phyloP scores from a whole-genome alignment of 192 early-diverging fungal genomes.

The Geosiphon pyriformis region DNA sequence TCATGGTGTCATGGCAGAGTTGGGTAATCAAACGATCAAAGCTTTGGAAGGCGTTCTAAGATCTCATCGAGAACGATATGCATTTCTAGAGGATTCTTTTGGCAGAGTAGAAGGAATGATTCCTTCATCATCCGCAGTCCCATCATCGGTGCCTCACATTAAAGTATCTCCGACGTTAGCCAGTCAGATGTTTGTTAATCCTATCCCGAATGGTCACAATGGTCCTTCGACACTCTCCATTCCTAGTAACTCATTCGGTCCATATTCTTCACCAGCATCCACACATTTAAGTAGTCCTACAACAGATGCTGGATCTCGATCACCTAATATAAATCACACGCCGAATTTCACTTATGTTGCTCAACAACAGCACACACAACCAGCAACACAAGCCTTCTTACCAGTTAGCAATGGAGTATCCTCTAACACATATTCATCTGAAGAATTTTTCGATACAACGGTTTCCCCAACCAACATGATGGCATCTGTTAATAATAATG shows the following conservation, averaged over 20 bases:
- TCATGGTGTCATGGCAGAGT: slow-evolving; percentile 16
- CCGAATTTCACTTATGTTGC: background rate
- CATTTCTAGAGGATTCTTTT: too few relatives aligned
- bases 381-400: background rate
- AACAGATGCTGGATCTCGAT: background rate
- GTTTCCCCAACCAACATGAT: background rate
- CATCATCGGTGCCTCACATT: background rate
- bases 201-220: background rate
- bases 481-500: background rate
- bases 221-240: background rate
- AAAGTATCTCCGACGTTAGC: background rate
- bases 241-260: background rate
- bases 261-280: background rate
- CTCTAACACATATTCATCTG: background rate
- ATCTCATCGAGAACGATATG: slow-evolving; percentile 4
- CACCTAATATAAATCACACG: background rate
- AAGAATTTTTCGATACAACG: background rate
- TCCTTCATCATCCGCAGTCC: background rate
- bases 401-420: background rate
- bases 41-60: slow-evolving; percentile 4
- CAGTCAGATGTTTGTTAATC: background rate
- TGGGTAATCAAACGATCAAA: slow-evolving; percentile 11
- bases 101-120: slow-evolving; percentile 5
- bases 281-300: slow-evolving; percentile 8
- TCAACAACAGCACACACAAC: background rate